Evolutionary conservation across 2,329 filamentous ascomycete genomes (phyloP).

Genomic region (Nothomitra cinnamomea): DNA sequence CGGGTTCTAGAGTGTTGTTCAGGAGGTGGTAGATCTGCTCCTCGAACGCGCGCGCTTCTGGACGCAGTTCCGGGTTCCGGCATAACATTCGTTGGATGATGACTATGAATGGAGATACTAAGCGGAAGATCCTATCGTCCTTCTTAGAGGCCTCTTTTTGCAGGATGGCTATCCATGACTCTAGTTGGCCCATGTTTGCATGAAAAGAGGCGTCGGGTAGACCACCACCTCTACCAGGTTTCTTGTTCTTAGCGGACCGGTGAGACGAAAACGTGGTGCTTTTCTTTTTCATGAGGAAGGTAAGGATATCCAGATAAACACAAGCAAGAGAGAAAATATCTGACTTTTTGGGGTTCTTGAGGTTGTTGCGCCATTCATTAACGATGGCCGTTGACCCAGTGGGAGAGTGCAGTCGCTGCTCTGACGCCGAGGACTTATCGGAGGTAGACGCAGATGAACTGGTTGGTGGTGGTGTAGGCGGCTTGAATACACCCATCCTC

Average conservation of each 20-base stretch:
- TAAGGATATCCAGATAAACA: slow-evolving; percentile 54
- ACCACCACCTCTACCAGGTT: slow-evolving; percentile 33
- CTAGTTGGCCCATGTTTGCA: slow-evolving; percentile 49
- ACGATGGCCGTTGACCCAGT: background rate
- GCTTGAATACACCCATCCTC: background rate
- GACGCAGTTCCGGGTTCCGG: slow-evolving; percentile 34
- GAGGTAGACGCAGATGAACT: background rate
- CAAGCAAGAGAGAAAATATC: slow-evolving; percentile 61
- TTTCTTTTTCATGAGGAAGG: slow-evolving; percentile 51
- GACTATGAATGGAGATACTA: slow-evolving; percentile 34
- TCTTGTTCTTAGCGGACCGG: slow-evolving; percentile 47
- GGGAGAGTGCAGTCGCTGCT: background rate
- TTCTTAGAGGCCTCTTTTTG: slow-evolving; percentile 38
- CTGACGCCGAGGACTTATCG: background rate
- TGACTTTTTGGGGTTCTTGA: slow-evolving; percentile 24
- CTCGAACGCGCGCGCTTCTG: slow-evolving; percentile 28
- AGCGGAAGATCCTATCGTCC: slow-evolving; percentile 30
- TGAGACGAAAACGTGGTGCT: slow-evolving; percentile 48
- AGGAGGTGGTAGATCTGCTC: slow-evolving; percentile 35
- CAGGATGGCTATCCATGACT: slow-evolving; percentile 47
- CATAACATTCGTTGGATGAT: slow-evolving; percentile 39
- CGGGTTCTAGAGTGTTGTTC: slow-evolving; percentile 10
- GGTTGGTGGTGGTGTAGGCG: background rate
- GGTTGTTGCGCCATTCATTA: slow-evolving; percentile 17
- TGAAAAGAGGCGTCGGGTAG: slow-evolving; percentile 56